A percentile compares a stretch with the other conserved stretches of the same genome.
Conservation (phyloP, 495 filamentous ascomycete genomes). For the Aspergillus saccharolyticus region DNA sequence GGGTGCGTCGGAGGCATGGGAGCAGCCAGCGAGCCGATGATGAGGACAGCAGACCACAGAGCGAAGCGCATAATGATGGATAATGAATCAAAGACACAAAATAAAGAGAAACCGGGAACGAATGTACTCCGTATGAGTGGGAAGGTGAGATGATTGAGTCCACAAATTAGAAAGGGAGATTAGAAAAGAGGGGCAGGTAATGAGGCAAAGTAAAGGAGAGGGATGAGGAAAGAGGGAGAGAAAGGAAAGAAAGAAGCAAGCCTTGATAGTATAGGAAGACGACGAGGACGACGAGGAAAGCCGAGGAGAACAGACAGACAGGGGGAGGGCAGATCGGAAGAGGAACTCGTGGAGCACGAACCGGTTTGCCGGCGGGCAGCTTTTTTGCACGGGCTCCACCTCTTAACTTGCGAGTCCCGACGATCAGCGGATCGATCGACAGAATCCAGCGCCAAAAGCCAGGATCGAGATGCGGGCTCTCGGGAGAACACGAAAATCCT, state of each 20-base stretch:
- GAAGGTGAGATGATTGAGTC: not conserved
- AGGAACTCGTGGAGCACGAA: not conserved
- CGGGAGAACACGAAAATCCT: not conserved
- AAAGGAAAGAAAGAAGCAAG: not conserved
- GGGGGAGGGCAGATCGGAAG: not conserved
- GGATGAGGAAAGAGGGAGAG: not conserved
- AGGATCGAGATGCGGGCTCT: not conserved
- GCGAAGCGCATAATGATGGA: not conserved
- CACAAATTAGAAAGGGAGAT: not conserved
- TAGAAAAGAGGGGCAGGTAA: not conserved
- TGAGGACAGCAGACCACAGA: not conserved
- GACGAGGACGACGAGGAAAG: not conserved
- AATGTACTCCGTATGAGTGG: not conserved
- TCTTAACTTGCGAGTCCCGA: not conserved
- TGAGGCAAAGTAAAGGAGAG: not conserved
- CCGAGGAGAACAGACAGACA: not conserved
- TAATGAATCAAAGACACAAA: not conserved
- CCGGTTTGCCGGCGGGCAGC: not conserved
- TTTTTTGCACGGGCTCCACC: not conserved
- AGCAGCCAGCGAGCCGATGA: not conserved
- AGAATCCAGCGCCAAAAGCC: not conserved
- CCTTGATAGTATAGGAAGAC: not conserved
- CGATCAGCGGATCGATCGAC: not conserved
- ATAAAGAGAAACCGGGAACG: not conserved
- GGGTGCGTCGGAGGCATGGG: conserved; percentile 1